Evolutionary conservation across 768 basidiomycete genomes (phyloP).

Genomic region (Gloeopeniophorella convolvens): DNA sequence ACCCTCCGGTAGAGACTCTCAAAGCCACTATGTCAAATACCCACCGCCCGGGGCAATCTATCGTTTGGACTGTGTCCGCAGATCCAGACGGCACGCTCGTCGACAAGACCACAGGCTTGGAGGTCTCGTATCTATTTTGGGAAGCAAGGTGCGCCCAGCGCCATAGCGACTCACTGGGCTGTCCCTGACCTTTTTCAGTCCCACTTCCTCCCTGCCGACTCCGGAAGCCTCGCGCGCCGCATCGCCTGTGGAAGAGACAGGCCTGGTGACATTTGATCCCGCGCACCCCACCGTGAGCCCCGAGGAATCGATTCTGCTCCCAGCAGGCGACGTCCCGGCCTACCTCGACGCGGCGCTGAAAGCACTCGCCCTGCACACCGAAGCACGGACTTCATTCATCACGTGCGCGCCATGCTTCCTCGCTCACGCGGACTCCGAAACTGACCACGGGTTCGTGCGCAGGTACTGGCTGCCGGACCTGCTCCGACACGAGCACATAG

Average conservation of each 20-base stretch:
- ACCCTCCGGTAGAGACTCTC: neutral
- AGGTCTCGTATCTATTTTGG: constrained; percentile 13
- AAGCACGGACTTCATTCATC: constrained; percentile 42
- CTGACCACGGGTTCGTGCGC: neutral
- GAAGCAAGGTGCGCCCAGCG: constrained; percentile 11
- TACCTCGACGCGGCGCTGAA: constrained; percentile 33
- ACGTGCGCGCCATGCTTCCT: constrained; percentile 26
- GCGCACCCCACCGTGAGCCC: neutral
- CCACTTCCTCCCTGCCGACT: neutral
- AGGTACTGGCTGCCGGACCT: constrained; percentile 41
- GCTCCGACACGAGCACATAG: constrained; percentile 34
- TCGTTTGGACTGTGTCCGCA: constrained; percentile 7
- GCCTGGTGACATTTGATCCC: constrained; percentile 6
- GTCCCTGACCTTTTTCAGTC: constrained; percentile 4
- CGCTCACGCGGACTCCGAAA: constrained; percentile 10
- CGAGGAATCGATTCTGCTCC: constrained; percentile 22
- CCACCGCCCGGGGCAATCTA: neutral
- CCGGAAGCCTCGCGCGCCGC: neutral
- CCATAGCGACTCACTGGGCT: no score
- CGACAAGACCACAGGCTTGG: neutral
- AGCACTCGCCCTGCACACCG: constrained; percentile 34
- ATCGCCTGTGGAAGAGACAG: neutral
- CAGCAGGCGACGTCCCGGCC: constrained; percentile 25
- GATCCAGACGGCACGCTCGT: constrained; percentile 7
- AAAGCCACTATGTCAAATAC: neutral